A percentile compares a stretch with the other conserved stretches of the same genome.
These are phyloP conservation scores for Gypsophila paniculata DNA, from an alignment of 179 eudicot genomes.

Conservation along the genomic window DNA sequence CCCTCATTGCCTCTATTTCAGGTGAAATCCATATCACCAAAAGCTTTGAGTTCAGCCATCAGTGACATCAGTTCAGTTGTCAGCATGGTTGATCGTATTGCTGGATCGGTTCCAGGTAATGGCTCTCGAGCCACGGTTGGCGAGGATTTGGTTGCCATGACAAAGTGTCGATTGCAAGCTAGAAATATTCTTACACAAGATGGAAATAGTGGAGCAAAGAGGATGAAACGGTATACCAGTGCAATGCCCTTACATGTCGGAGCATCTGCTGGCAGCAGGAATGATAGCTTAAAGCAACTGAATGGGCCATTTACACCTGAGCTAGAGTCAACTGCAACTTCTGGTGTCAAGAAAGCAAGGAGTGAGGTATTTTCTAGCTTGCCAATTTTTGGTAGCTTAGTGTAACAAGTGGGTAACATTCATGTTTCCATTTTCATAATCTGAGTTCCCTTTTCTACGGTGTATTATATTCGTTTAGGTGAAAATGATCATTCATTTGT, in stretches of 20 bases:
- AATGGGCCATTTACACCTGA: conserved; percentile 57
- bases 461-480: not conserved
- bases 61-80: conserved; percentile 85
- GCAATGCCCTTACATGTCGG: conserved; percentile 80
- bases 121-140: conserved; percentile 98
- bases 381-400: conserved; percentile 7
- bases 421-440: not conserved
- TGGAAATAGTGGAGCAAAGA: conserved; percentile 64
- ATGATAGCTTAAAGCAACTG: conserved; percentile 59
- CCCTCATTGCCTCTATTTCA: conserved; percentile 23
- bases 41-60: conserved; percentile 62
- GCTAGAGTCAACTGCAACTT: conserved; percentile 82
- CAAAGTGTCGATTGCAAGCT: conserved; percentile 90
- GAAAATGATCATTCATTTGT: not conserved
- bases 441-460: not conserved
- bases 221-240: conserved; percentile 78
- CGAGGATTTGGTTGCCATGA: conserved; percentile 97
- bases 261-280: conserved; percentile 60
- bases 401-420: not conserved
- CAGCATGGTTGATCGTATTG: conserved; percentile 85
- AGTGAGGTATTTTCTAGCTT: conserved; percentile 50
- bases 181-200: conserved; percentile 74
- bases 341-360: conserved; percentile 58
- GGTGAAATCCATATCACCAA: conserved; percentile 76
- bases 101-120: conserved; percentile 97